Conservation (phyloP, 2,329 filamentous ascomycete genomes). For the Leptoxyphium fumago region DNA sequence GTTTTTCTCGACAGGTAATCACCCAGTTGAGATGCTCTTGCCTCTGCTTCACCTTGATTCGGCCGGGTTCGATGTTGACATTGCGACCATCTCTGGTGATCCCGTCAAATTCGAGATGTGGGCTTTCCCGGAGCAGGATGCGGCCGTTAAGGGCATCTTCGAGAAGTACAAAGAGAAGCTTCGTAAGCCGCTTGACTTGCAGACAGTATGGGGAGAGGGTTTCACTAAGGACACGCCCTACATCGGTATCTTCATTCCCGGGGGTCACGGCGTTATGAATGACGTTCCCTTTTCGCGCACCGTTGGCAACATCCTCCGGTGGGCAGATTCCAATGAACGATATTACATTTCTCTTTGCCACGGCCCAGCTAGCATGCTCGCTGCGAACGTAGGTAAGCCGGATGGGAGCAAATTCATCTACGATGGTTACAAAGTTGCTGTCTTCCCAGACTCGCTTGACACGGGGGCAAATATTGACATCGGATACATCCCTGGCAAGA, state of each 20-base stretch:
- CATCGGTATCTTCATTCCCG: conserved; percentile 9
- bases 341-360: conserved; percentile 10
- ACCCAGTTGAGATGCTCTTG: conserved; percentile 11
- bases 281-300: conserved; percentile 7
- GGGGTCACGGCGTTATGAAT: conserved; percentile 9
- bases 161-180: conserved; percentile 9
- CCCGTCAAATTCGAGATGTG: conserved; percentile 11
- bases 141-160: conserved; percentile 8
- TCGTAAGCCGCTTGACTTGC: conserved; percentile 6
- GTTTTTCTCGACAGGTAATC: conserved; percentile 12
- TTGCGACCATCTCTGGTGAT: conserved; percentile 9
- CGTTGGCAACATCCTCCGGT: conserved; percentile 8
- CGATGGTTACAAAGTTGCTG: conserved; percentile 8
- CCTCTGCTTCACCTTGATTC: conserved; percentile 9
- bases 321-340: conserved; percentile 8
- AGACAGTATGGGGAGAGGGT: conserved; percentile 8
- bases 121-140: conserved; percentile 9
- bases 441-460: conserved; percentile 10
- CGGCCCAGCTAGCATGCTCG: conserved; percentile 8
- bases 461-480: conserved; percentile 10
- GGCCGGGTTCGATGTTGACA: conserved; percentile 9
- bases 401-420: conserved; percentile 8
- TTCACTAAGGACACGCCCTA: conserved; percentile 10
- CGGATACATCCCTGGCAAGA: conserved; percentile 11
- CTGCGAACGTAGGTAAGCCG: conserved; percentile 5